Percentiles rank a stretch among this genome's conserved stretches.
These are phyloP conservation scores for Lactarius vividus DNA, from an alignment of 768 basidiomycete species.

Conservation along the genomic window DNA sequence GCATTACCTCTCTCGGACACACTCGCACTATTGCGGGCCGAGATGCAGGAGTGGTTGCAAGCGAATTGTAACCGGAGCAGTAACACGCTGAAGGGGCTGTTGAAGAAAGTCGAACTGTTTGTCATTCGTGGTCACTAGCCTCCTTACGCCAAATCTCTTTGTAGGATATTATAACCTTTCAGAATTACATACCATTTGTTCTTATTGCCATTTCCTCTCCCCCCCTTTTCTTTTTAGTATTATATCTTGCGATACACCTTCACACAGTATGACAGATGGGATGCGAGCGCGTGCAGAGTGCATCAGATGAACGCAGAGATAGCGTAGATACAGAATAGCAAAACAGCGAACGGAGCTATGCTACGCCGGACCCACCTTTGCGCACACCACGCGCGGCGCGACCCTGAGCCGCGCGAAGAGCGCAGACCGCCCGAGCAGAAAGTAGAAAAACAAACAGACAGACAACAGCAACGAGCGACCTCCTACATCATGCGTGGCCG, in stretches of 20 bases:
- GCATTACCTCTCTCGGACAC: conserved; percentile 71
- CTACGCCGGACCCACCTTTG: conserved; percentile 4
- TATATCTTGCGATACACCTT: conserved; percentile 9
- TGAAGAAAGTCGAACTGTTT: conserved; percentile 78
- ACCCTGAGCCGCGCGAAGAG: conserved; percentile 6
- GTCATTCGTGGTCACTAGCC: conserved; percentile 35
- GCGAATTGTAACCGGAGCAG: conserved; percentile 84
- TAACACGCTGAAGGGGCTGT: conserved; percentile 71
- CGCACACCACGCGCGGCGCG: conserved; percentile 3
- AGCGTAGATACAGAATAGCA: conserved; percentile 23
- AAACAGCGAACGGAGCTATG: conserved; percentile 4
- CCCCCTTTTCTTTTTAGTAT: conserved; percentile 1
- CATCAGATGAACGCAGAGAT: conserved; percentile 16
- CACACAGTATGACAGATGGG: conserved; percentile 2
- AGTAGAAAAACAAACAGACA: conserved; percentile 21
- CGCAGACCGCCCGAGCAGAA: conserved; percentile 17
- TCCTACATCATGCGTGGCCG: conserved; percentile 51
- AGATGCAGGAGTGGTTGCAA: conserved; percentile 89
- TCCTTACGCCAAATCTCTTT: not conserved
- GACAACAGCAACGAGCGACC: conserved; percentile 13
- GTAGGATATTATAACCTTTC: not conserved
- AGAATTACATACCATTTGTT: not conserved
- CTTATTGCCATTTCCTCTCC: not conserved
- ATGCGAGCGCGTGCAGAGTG: conserved; percentile 10
- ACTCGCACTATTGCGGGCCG: conserved; percentile 57